These are phyloP conservation scores for Dioszegia hungarica DNA, from an alignment of 768 basidiomycete species.

Conservation along the genomic window DNA sequence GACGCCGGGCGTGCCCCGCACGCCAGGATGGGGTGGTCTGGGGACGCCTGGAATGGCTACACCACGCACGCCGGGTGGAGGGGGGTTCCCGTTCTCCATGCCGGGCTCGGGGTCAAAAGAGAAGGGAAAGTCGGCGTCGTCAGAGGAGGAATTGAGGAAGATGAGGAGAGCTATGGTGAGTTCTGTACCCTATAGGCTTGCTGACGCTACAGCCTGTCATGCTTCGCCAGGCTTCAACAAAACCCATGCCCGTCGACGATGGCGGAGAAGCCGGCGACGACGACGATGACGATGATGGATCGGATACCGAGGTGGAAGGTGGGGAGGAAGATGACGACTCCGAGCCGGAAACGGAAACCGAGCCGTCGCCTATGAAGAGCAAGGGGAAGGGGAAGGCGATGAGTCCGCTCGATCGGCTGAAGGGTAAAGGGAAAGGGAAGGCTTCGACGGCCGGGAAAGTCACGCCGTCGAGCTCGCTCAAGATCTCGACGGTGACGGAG, in stretches of 20 bases:
- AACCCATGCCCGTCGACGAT: slow-evolving; percentile 13
- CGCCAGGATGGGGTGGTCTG: slow-evolving; percentile 32
- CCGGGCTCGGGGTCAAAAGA: slow-evolving; percentile 5
- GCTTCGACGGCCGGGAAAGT: slow-evolving; percentile 9
- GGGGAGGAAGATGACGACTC: slow-evolving; percentile 34
- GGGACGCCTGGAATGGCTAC: slow-evolving; percentile 7
- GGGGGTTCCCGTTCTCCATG: slow-evolving; percentile 22
- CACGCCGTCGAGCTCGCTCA: slow-evolving; percentile 16
- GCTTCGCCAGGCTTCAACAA: slow-evolving; percentile 43
- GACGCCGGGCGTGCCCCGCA: slow-evolving; percentile 30
- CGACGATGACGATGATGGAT: slow-evolving; percentile 29
- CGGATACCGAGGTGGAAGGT: slow-evolving; percentile 18
- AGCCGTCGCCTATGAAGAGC: slow-evolving; percentile 10
- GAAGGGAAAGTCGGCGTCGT: slow-evolving; percentile 13
- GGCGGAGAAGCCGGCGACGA: slow-evolving; percentile 36
- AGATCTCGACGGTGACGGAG: slow-evolving; percentile 22
- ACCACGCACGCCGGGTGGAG: slow-evolving; percentile 14
- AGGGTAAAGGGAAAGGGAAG: slow-evolving; percentile 31
- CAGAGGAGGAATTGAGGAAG: slow-evolving; percentile 40
- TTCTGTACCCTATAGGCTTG: background rate
- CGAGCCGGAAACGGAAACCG: slow-evolving; percentile 34
- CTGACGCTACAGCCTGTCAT: slow-evolving; percentile 42
- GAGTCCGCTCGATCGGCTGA: slow-evolving; percentile 6
- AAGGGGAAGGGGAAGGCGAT: slow-evolving; percentile 7
- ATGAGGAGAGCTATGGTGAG: slow-evolving; percentile 45